phyloP scores from a whole-genome alignment of 805 yeast species.

The Wickerhamomyces chaumierensis region DNA sequence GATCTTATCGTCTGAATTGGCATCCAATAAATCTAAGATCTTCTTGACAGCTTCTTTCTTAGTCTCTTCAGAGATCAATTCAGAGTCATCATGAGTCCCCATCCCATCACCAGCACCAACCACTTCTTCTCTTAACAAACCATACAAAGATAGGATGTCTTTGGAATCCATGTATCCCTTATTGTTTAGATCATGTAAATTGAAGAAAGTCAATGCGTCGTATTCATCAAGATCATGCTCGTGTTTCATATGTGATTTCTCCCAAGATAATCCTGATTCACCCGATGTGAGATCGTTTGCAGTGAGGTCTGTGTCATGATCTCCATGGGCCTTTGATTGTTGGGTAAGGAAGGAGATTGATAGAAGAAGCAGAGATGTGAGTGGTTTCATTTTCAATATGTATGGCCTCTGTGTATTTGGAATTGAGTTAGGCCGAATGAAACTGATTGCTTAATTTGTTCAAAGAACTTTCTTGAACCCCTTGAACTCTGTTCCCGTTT shows the following conservation, averaged over 20 bases:
- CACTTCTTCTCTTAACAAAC: conserved; percentile 56
- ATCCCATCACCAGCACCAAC: conserved; percentile 87
- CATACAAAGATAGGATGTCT: conserved; percentile 76
- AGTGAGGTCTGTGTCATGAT: conserved; percentile 12
- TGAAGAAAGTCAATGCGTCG: conserved; percentile 69
- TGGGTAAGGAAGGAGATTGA: background rate
- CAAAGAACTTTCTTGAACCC: too few relatives aligned
- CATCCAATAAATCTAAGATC: conserved; percentile 52
- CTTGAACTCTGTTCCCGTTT: too few relatives aligned
- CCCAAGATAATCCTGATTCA: conserved; percentile 65
- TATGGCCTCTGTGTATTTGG: too few relatives aligned
- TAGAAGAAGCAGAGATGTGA: background rate
- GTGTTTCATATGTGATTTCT: conserved; percentile 80
- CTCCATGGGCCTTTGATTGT: conserved; percentile 9
- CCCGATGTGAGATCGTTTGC: conserved; percentile 35
- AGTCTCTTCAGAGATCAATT: conserved; percentile 42
- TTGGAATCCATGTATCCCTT: conserved; percentile 41
- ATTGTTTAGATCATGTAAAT: conserved; percentile 60
- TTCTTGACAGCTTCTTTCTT: conserved; percentile 40
- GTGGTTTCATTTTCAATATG: background rate
- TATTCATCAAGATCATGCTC: conserved; percentile 75
- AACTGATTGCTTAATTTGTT: too few relatives aligned
- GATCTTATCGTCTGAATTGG: conserved; percentile 53
- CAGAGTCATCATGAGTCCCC: conserved; percentile 66
- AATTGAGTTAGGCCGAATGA: too few relatives aligned